Evolutionary conservation across 2,329 filamentous ascomycete genomes (phyloP).

Genomic region (Dactylellina parvicollis): DNA sequence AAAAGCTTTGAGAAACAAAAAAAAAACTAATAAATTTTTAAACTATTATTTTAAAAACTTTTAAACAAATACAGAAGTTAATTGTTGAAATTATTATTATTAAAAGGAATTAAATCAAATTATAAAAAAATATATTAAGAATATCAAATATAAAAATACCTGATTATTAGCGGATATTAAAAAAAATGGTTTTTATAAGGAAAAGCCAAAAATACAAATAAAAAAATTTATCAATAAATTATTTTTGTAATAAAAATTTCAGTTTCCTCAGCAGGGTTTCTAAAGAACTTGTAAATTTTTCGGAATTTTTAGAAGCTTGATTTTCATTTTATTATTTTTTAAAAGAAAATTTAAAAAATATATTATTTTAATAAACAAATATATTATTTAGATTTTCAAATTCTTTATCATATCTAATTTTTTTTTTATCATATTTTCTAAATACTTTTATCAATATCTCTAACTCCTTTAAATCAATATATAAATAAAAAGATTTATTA

Average conservation of each 20-base stretch:
- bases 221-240: too few relatives aligned
- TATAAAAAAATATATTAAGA: not conserved
- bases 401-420: not conserved
- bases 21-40: too few relatives aligned
- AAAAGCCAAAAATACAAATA: too few relatives aligned
- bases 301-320: too few relatives aligned
- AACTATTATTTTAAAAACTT: not conserved
- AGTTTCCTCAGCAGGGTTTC: too few relatives aligned
- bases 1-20: too few relatives aligned
- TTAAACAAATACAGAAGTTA: not conserved
- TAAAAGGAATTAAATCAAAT: not conserved
- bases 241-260: too few relatives aligned
- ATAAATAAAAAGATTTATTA: not conserved
- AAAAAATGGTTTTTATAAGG: too few relatives aligned
- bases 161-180: too few relatives aligned
- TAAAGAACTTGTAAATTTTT: too few relatives aligned
- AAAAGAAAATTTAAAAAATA: too few relatives aligned
- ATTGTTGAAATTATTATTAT: too few relatives aligned
- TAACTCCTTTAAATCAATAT: not conserved
- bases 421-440: not conserved
- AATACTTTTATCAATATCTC: not conserved
- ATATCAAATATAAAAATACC: not conserved
- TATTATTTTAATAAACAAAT: not conserved
- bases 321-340: not conserved
- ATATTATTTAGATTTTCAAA: not conserved